Evolutionary conservation across 176 grass and related monocot species (phyloP).

Genomic region (Thalia dealbata): DNA sequence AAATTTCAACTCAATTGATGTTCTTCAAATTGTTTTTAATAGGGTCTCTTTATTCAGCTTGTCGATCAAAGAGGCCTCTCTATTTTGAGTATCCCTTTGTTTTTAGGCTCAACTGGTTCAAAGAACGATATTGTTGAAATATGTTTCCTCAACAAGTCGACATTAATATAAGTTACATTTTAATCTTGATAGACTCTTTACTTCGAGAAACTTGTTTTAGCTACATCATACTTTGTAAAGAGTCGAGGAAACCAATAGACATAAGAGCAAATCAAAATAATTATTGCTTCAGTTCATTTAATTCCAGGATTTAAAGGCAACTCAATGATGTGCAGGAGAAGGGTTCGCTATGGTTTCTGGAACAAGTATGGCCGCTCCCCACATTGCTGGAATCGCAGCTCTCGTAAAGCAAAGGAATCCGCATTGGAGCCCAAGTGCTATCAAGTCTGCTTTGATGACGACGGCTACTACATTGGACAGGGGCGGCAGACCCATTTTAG

Average conservation of each 20-base stretch:
- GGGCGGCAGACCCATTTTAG: slow-evolving; percentile 62
- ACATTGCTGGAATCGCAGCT: slow-evolving; percentile 90
- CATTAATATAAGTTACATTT: not conserved
- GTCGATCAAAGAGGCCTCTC: no score
- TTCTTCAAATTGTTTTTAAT: not conserved
- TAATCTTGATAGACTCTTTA: no score
- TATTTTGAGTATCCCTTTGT: not conserved
- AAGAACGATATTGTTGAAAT: not conserved
- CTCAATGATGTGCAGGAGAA: slow-evolving; percentile 39
- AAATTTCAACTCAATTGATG: not conserved
- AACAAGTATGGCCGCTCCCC: slow-evolving; percentile 97
- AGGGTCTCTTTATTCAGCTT: no score
- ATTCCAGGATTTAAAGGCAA: not conserved
- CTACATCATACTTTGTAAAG: not conserved
- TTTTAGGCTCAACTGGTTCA: not conserved
- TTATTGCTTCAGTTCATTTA: not conserved
- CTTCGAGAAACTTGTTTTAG: not conserved
- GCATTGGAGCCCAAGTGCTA: slow-evolving; percentile 87
- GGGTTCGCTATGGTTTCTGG: slow-evolving; percentile 97
- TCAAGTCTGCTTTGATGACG: slow-evolving; percentile 97
- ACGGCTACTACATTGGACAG: slow-evolving; percentile 71
- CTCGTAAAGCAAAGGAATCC: slow-evolving; percentile 94
- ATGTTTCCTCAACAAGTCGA: not conserved
- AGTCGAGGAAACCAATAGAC: not conserved
- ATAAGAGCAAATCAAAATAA: not conserved